Conservation (phyloP, 495 filamentous ascomycete species). For the Penicilliopsis zonata region DNA sequence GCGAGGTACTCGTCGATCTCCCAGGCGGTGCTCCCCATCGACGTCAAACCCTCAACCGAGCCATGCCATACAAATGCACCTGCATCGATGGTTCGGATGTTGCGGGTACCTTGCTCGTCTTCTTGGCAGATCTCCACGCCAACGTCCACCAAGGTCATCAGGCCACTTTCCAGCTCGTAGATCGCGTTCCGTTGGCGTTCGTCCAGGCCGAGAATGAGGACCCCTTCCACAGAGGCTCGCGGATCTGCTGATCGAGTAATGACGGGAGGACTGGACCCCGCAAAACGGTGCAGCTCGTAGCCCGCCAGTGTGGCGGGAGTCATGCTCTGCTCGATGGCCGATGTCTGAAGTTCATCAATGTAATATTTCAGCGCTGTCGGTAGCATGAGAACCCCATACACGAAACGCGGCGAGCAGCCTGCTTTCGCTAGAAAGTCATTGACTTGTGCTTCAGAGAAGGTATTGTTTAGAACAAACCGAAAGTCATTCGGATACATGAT, state of each 20-base stretch:
- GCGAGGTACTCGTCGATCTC: conserved; percentile 9
- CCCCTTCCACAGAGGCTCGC: conserved; percentile 10
- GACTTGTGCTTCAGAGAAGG: conserved; percentile 6
- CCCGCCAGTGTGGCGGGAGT: conserved; percentile 12
- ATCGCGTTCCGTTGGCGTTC: conserved; percentile 12
- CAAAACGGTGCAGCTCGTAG: conserved; percentile 11
- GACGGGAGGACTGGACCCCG: conserved; percentile 7
- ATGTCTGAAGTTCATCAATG: conserved; percentile 6
- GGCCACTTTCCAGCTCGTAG: conserved; percentile 12
- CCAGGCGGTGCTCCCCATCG: conserved; percentile 8
- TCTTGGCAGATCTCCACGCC: conserved; percentile 10
- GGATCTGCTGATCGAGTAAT: conserved; percentile 9
- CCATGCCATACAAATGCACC: conserved; percentile 12
- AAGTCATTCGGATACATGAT: conserved; percentile 15
- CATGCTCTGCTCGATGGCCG: conserved; percentile 10
- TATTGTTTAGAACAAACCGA: conserved; percentile 7
- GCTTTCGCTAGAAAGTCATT: conserved; percentile 5
- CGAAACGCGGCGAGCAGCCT: conserved; percentile 11
- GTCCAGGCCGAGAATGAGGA: conserved; percentile 17
- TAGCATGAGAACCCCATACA: conserved; percentile 17
- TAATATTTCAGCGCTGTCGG: conserved; percentile 17
- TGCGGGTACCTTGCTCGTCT: conserved; percentile 3
- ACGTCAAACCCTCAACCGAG: conserved; percentile 5
- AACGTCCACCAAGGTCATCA: conserved; percentile 10
- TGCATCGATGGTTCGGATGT: conserved; percentile 8